phyloP scores from a whole-genome alignment of 495 filamentous ascomycete species.

The Talaromyces adpressus region DNA sequence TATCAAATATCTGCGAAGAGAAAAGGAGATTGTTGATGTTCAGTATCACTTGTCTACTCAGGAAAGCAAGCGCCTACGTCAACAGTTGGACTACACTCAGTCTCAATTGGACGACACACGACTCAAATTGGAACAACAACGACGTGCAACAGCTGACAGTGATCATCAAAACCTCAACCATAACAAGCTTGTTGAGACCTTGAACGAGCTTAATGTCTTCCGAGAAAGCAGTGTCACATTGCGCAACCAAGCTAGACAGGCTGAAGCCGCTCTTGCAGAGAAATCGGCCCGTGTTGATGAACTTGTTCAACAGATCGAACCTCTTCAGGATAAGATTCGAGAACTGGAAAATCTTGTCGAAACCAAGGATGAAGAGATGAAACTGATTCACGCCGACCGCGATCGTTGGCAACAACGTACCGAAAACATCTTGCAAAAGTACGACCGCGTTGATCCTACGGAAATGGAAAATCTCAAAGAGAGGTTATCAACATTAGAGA shows the following conservation, averaged over 20 bases:
- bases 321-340: conserved; percentile 66
- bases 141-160: conserved; percentile 65
- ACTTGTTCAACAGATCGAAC: conserved; percentile 68
- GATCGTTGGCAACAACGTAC: conserved; percentile 90
- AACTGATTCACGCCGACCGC: conserved; percentile 75
- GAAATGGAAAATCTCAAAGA: conserved; percentile 83
- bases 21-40: conserved; percentile 96
- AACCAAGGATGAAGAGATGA: conserved; percentile 77
- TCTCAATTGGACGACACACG: conserved; percentile 79
- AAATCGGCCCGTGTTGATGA: conserved; percentile 68
- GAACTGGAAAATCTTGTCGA: conserved; percentile 75
- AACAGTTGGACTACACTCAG: conserved; percentile 82
- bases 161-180: conserved; percentile 64
- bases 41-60: conserved; percentile 83
- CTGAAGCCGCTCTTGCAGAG: conserved; percentile 63
- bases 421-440: conserved; percentile 90
- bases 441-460: conserved; percentile 88
- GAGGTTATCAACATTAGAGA: conserved; percentile 53
- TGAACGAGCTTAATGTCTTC: conserved; percentile 91
- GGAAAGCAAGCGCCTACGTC: conserved; percentile 77
- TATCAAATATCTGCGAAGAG: conserved; percentile 82
- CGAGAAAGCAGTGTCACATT: conserved; percentile 88
- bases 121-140: conserved; percentile 82
- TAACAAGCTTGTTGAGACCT: conserved; percentile 83
- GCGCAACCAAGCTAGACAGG: conserved; percentile 74